These are phyloP conservation scores for Dianthus caryophyllus DNA, from an alignment of 148 eudicot genomes.

Conservation along the genomic window DNA sequence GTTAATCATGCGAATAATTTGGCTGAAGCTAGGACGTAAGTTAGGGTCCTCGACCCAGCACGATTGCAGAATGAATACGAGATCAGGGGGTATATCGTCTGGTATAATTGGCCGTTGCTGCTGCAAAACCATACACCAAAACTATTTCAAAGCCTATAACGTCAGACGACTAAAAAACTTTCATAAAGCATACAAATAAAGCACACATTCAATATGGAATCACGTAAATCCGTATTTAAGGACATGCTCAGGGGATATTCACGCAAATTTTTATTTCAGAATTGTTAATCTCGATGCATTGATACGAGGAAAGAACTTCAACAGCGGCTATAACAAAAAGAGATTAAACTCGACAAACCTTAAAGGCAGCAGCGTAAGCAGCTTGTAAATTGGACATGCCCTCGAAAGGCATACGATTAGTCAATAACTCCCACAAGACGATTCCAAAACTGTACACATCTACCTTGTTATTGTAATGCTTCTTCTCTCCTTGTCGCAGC, in stretches of 20 bases:
- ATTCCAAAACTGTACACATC: conserved; percentile 96
- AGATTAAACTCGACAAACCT: conserved; percentile 39
- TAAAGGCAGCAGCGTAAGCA: conserved; percentile 95
- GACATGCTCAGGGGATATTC: not conserved
- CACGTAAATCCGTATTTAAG: not conserved
- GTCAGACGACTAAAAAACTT: not conserved
- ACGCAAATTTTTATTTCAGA: not conserved
- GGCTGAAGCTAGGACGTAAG: conserved; percentile 79
- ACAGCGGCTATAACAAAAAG: conserved; percentile 1
- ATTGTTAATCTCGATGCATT: too few relatives aligned
- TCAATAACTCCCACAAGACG: conserved; percentile 87
- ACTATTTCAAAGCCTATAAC: not conserved
- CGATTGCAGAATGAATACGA: conserved; percentile 73
- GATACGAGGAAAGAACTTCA: not conserved
- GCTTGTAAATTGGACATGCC: conserved; percentile 96
- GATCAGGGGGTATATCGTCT: conserved; percentile 64
- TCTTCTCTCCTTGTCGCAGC: conserved; percentile 91
- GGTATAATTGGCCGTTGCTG: conserved; percentile 79
- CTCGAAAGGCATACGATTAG: conserved; percentile 90
- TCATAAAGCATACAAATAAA: too few relatives aligned
- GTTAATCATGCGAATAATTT: conserved; percentile 76
- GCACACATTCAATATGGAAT: not conserved
- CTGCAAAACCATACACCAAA: conserved; percentile 39
- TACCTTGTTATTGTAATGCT: conserved; percentile 97
- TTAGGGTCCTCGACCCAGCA: conserved; percentile 91